A percentile compares a stretch with the other conserved stretches of the same genome.
Evolutionary conservation across 129 eudicot species (phyloP).

Genomic region (Artemisia annua): DNA sequence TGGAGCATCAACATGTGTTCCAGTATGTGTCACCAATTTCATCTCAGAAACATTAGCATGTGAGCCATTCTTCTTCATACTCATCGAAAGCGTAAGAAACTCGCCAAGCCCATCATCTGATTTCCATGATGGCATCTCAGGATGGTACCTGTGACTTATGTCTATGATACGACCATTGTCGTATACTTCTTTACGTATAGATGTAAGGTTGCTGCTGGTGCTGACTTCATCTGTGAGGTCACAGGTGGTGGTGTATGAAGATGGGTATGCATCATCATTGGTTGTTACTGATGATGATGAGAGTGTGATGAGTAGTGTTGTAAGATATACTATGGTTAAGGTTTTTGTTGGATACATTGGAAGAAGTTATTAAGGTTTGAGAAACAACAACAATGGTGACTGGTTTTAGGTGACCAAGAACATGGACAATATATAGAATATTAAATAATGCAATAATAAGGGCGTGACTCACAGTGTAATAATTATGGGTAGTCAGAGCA

Average conservation of each 20-base stretch:
- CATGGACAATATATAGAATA: no score
- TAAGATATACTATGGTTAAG: conserved; percentile 1
- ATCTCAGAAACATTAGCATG: conserved; percentile 44
- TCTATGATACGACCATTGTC: conserved; percentile 44
- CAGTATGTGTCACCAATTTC: conserved; percentile 47
- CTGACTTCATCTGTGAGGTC: conserved; percentile 20
- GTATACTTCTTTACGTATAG: conserved; percentile 40
- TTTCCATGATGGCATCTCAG: conserved; percentile 53
- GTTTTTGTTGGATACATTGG: conserved; percentile 3
- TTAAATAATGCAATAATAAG: no score
- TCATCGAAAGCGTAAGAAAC: conserved; percentile 35
- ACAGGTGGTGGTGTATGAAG: conserved; percentile 8
- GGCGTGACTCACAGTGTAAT: no score
- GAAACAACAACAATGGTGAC: conserved; percentile 21
- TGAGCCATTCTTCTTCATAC: conserved; percentile 50
- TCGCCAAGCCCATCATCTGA: conserved; percentile 47
- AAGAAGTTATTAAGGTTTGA: neutral
- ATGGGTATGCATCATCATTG: conserved; percentile 29
- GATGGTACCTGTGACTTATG: conserved; percentile 40
- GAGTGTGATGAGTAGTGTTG: neutral
- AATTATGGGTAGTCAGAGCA: no score
- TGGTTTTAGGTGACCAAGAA: neutral
- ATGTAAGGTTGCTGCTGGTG: conserved; percentile 14
- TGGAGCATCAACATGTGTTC: conserved; percentile 61
- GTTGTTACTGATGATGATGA: neutral